These are phyloP conservation scores for Podaxis mareebaensis DNA, from an alignment of 768 basidiomycete species.

Conservation along the genomic window DNA sequence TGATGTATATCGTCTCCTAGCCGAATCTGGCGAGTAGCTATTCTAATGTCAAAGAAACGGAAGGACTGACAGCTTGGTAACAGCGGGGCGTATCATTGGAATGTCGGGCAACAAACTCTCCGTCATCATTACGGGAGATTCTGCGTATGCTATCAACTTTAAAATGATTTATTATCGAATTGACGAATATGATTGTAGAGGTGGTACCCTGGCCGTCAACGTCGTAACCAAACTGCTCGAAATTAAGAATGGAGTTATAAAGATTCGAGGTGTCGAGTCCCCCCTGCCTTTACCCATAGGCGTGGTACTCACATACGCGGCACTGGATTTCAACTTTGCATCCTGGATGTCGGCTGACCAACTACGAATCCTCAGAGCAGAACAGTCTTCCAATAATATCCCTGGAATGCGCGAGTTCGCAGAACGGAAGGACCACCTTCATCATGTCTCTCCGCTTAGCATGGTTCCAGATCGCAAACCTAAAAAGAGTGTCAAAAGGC, in stretches of 20 bases:
- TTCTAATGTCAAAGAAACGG: neutral
- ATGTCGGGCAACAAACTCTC: constrained; percentile 84
- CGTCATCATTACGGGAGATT: constrained; percentile 87
- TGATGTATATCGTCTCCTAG: constrained; percentile 81
- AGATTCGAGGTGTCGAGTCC: constrained; percentile 32
- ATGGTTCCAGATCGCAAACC: constrained; percentile 78
- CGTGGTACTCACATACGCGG: constrained; percentile 87
- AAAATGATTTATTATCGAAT: neutral
- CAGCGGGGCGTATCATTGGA: constrained; percentile 76
- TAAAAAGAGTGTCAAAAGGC: constrained; percentile 51
- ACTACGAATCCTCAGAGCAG: constrained; percentile 79
- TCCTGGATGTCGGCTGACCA: constrained; percentile 93
- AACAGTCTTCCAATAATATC: constrained; percentile 84
- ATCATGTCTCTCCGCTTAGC: constrained; percentile 86
- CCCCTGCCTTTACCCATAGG: constrained; percentile 72
- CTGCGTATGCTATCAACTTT: constrained; percentile 70
- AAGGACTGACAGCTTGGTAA: neutral
- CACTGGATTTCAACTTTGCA: constrained; percentile 96
- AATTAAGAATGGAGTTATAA: constrained; percentile 37
- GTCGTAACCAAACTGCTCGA: constrained; percentile 87
- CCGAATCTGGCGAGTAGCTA: constrained; percentile 57
- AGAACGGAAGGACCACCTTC: constrained; percentile 84
- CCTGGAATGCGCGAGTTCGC: constrained; percentile 69
- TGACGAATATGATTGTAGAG: constrained; percentile 46
- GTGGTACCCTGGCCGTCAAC: constrained; percentile 83